Base-by-base conservation (phyloP, 208 protist species). In the Trypanosoma avium region DNA sequence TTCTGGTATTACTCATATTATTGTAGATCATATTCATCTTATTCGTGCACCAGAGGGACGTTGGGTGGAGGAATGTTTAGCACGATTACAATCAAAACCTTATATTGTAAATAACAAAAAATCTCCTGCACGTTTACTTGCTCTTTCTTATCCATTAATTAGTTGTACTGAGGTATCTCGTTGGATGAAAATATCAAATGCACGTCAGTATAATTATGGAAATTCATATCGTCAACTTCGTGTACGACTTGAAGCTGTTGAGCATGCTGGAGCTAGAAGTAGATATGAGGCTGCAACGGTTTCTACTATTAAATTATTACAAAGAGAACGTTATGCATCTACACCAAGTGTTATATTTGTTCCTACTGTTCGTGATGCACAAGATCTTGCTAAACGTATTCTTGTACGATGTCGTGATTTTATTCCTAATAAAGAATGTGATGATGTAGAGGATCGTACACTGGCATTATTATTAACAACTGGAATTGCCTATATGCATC, bases 71-170 rank as follows among this genome's bases (percentile, higher is more conserved):
- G 82, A 93, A 66, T 96, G 86, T 61, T 43, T 96, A n/a, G 74
- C 90, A 24, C 80, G 86, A 15, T 76, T 96, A 35, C 74, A 83
- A 52, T 60, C 78, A 2, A 73, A 77, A 46, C 85, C 90, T 5
- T 89, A 81, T 56, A 59, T 93, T 15, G 79, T 86, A 15, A 54
- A 79, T 46, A 53, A 65, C 56, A 85, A 82, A 24, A 38, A 58
- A 22, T 45, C 50, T 1, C 86, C 85, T 0, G 78, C 90, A 17
- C 86, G 90, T 35, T 60, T 96, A 42, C 77, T 96, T 19, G 86
- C 83, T 6, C 81, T 96, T n/a, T 86, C 86, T 0, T 93, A 93
- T 58, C 83, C 90, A 9, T 77, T 93, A n/a, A 91, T 93, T 49
- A 93, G 85, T 67, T 75, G 63, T 19, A 72, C 61, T 13, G 90